Percentiles rank a stretch among this genome's conserved stretches.
These are phyloP conservation scores for Trametes cubensis DNA, from an alignment of 768 basidiomycete genomes.

Conservation along the genomic window DNA sequence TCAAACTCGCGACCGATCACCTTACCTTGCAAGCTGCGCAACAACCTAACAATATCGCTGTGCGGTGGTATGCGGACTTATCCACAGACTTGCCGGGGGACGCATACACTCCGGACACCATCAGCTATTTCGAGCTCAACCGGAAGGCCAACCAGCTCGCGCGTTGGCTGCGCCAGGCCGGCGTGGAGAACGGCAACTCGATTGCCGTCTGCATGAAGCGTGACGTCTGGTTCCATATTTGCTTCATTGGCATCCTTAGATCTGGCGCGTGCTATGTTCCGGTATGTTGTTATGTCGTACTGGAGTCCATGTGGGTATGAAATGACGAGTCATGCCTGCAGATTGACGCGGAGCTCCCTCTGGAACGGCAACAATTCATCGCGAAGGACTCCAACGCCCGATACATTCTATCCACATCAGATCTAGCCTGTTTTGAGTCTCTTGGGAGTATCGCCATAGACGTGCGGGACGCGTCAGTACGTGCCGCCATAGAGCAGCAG, in stretches of 20 bases:
- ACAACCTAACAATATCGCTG: constrained; percentile 16
- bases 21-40: constrained; percentile 5
- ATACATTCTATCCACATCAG: constrained; percentile 41
- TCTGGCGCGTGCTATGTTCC: constrained; percentile 57
- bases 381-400: constrained; percentile 44
- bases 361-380: constrained; percentile 49
- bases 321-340: constrained; percentile 21
- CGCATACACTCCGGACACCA: constrained; percentile 12
- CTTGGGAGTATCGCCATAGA: constrained; percentile 31
- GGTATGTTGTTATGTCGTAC: constrained; percentile 32
- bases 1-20: constrained; percentile 18
- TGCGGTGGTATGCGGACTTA: constrained; percentile 23
- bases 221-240: constrained; percentile 44
- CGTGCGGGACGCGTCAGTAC: constrained; percentile 28
- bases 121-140: constrained; percentile 42
- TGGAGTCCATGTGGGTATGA: background rate
- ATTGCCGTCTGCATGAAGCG: constrained; percentile 51
- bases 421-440: constrained; percentile 30
- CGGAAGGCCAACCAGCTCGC: constrained; percentile 44
- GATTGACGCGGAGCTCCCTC: constrained; percentile 55
- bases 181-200: constrained; percentile 42
- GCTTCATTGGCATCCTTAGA: constrained; percentile 47
- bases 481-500: constrained; percentile 35
- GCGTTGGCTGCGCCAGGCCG: constrained; percentile 42
- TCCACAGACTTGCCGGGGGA: constrained; percentile 15